These are phyloP conservation scores for Talaromyces rugulosus DNA, from an alignment of 2,329 filamentous ascomycete genomes.

Conservation along the genomic window DNA sequence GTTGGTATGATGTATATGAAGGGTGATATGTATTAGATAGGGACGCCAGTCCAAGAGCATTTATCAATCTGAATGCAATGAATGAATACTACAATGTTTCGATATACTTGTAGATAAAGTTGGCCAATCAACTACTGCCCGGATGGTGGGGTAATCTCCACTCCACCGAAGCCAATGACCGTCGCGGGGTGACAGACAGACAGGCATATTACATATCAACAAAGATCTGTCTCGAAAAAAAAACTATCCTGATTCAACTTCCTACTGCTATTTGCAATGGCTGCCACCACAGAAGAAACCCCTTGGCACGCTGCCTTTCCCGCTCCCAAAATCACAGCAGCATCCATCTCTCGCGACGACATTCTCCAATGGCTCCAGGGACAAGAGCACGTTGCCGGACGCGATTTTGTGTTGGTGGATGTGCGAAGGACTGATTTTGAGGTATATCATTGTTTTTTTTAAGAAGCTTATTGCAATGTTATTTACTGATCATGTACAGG, in stretches of 20 bases:
- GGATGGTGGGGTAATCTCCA: neutral
- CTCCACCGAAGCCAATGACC: neutral
- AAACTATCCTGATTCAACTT: too few relatives aligned
- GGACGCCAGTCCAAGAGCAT: neutral
- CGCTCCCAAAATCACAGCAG: constrained; percentile 25
- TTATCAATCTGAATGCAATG: neutral
- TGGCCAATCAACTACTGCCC: neutral
- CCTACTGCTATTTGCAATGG: neutral
- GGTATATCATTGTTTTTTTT: constrained; percentile 25
- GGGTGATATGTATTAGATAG: neutral
- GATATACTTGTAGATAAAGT: neutral
- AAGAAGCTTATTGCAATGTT: too few relatives aligned
- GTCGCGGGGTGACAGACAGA: neutral
- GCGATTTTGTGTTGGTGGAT: constrained; percentile 43
- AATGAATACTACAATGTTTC: neutral
- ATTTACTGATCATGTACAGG: constrained; percentile 32
- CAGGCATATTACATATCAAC: neutral
- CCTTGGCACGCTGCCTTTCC: constrained; percentile 30
- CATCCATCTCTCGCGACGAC: constrained; percentile 28
- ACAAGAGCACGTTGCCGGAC: constrained; percentile 18
- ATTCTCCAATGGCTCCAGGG: constrained; percentile 35
- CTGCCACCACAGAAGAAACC: neutral
- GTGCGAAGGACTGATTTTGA: constrained; percentile 45
- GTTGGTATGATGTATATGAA: neutral
- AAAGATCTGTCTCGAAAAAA: too few relatives aligned